Conservation (phyloP, 139 green algal species). For the Tetraselmis striata region DNA sequence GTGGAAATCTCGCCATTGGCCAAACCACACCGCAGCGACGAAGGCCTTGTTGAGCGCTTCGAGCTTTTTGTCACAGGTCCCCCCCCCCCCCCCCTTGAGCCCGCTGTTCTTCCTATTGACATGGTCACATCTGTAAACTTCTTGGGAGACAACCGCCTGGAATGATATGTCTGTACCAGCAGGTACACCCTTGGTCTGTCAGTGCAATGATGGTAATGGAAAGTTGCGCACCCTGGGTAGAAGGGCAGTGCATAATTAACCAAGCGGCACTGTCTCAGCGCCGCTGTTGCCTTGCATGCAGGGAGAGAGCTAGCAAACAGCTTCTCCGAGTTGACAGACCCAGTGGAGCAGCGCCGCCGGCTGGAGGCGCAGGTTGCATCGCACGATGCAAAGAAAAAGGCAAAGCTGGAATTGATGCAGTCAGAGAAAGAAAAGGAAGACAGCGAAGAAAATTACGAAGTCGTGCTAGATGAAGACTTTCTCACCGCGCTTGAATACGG, state of each 20-base stretch:
- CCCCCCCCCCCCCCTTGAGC: neutral
- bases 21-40: constrained; percentile 80
- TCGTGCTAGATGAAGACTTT: constrained; percentile 94
- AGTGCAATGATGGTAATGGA: too few relatives aligned
- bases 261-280: neutral
- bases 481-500: constrained; percentile 92
- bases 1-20: constrained; percentile 90
- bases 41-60: constrained; percentile 88
- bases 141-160: too few relatives aligned
- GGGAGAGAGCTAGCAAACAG: constrained; percentile 92
- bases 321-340: constrained; percentile 95
- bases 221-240: too few relatives aligned
- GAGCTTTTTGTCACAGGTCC: constrained; percentile 91
- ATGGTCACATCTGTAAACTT: too few relatives aligned
- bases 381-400: constrained; percentile 28
- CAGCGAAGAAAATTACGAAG: constrained; percentile 35
- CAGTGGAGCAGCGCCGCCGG: constrained; percentile 84
- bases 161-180: too few relatives aligned
- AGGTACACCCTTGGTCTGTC: too few relatives aligned
- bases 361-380: constrained; percentile 77
- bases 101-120: too few relatives aligned
- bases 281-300: constrained; percentile 16
- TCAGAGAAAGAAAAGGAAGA: constrained; percentile 28
- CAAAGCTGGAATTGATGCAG: constrained; percentile 6
- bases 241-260: too few relatives aligned